phyloP scores from a whole-genome alignment of 2,329 filamentous ascomycete species.

The Stemphylium beticola region DNA sequence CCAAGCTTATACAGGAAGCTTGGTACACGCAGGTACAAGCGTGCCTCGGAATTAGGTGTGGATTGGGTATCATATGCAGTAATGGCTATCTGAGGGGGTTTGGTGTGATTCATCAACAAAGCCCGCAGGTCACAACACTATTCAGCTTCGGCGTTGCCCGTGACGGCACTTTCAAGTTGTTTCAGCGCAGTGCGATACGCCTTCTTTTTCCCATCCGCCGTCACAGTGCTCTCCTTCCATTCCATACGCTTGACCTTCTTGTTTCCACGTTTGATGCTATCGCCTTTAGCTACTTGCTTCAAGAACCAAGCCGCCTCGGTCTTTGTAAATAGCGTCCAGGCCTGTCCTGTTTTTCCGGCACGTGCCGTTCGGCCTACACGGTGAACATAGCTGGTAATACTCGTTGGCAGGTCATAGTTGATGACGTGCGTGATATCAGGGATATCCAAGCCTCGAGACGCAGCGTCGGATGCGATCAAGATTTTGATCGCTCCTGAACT shows the following conservation, averaged over 20 bases:
- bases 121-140: constrained; percentile 2
- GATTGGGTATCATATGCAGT: not conserved
- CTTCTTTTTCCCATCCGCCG: constrained; percentile 47
- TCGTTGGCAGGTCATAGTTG: constrained; percentile 90
- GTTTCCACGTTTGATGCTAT: constrained; percentile 56
- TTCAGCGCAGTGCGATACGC: constrained; percentile 63
- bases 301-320: constrained; percentile 91
- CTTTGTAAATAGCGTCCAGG: constrained; percentile 86
- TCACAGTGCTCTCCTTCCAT: constrained; percentile 50
- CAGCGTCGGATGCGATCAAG: constrained; percentile 90
- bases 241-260: constrained; percentile 55
- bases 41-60: not conserved
- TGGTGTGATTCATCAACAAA: not conserved
- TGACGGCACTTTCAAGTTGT: constrained; percentile 67
- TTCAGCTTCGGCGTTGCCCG: constrained; percentile 26
- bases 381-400: constrained; percentile 84
- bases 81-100: not conserved
- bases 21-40: constrained; percentile 10
- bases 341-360: constrained; percentile 75
- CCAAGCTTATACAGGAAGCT: constrained; percentile 23
- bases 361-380: constrained; percentile 89
- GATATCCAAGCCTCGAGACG: constrained; percentile 87
- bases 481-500: constrained; percentile 68
- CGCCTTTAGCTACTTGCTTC: constrained; percentile 72
- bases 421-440: constrained; percentile 80